Evolutionary conservation across 768 basidiomycete genomes (phyloP).

Genomic region (Zangia roseola): DNA sequence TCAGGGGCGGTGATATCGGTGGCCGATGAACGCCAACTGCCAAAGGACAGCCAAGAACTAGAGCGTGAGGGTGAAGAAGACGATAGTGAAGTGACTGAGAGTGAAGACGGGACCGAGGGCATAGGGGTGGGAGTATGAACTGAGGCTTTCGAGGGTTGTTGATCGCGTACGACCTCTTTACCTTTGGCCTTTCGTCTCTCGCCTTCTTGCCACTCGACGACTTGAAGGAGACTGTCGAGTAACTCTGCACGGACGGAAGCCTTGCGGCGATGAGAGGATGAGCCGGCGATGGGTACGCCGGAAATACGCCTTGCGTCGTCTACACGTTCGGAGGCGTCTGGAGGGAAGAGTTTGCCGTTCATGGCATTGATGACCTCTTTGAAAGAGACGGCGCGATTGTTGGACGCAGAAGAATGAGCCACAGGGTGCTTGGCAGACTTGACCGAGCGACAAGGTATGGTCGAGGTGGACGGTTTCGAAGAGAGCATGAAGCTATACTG

Average conservation of each 20-base stretch:
- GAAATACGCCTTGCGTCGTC: conserved; percentile 31
- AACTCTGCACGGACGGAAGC: conserved; percentile 34
- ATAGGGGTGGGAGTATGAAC: conserved; percentile 15
- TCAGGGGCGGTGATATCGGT: conserved; percentile 35
- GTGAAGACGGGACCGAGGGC: conserved; percentile 20
- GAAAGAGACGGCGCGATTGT: conserved; percentile 47
- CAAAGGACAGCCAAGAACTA: conserved; percentile 43
- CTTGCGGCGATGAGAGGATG: conserved; percentile 19
- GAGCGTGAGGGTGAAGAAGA: conserved; percentile 36
- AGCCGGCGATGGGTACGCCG: conserved; percentile 19
- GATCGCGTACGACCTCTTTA: conserved; percentile 37
- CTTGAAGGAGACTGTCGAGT: conserved; percentile 43
- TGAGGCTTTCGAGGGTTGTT: conserved; percentile 11
- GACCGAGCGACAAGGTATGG: conserved; percentile 21
- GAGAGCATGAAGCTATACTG: conserved; percentile 35
- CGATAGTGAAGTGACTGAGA: conserved; percentile 22
- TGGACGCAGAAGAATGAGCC: conserved; percentile 10
- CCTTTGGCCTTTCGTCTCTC: conserved; percentile 40
- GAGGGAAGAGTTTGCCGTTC: conserved; percentile 57
- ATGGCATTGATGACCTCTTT: conserved; percentile 56
- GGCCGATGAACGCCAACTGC: conserved; percentile 39
- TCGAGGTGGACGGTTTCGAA: conserved; percentile 18
- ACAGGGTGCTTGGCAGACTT: conserved; percentile 7
- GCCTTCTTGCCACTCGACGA: conserved; percentile 42
- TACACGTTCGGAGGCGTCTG: conserved; percentile 33